Evolutionary conservation across 169 alveolate species (phyloP), one percentile per base, ranked within the genome.

Genomic region (Cryptosporidium xiaoi): DNA sequence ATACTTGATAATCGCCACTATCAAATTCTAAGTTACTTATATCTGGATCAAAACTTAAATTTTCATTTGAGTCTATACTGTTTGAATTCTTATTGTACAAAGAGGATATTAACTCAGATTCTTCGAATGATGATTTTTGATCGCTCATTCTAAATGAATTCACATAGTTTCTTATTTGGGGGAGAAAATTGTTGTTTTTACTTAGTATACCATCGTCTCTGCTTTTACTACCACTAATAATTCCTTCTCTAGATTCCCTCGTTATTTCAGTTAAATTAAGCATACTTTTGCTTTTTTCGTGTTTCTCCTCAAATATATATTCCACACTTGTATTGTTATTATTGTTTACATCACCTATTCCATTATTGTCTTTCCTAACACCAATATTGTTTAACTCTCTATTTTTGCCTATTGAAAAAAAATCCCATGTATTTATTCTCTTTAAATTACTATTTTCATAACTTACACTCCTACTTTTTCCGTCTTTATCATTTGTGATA

Each of bases 71-170:
- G 48, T 40, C 10, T 40, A 40, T 40, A 40, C 1, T 40, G 48
- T 8, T 40, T 40, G 48, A 1, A 40, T 40, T 40, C 48, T 6
- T 40, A 40, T 40, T 40, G 36, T 82, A 48, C 24, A 83, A 15
- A 10, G 50, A 51, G 13, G 77, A 53, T 65, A 24, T 66, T 13
- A 67, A 56, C 51, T 69, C 83, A 24, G 83, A 69, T 40, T 69
- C 83, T 18, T 69, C 83, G 5, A 69, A 69, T n/a, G 83, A 69
- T 29, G 83, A 69, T 69, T 53, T 69, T 56, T 69, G 83, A 31
- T 69, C 83, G 31, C 44, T 34, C 66, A 69, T 56, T 56, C 66
- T 69, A 53, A 27, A 69, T 51, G 83, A 69, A 31, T 69, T 51
- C 7, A 69, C 20, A 10, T 69, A 51, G 29, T 69, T 69, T 33